Evolutionary conservation across 805 yeast species (phyloP), one percentile per base, ranked within the genome.

Genomic region (Saccharomycopsis sp.): DNA sequence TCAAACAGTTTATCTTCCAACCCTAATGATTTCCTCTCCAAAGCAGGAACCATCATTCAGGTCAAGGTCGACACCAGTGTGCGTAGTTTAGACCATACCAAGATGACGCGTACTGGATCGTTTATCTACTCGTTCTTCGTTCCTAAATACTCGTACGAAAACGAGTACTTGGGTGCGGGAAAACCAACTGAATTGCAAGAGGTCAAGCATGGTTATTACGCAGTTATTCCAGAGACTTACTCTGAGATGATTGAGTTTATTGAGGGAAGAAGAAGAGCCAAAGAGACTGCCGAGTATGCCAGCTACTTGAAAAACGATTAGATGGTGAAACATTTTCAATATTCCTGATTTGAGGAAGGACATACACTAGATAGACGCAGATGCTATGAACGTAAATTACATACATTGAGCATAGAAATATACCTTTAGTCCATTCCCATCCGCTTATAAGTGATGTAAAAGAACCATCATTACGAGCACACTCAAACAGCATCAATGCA

Each of bases 241-340:
- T 80, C 84, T 24, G 97, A 91, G 71, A 91, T 91, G 96, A 90
- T 91, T 84, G 87, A 83, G 64, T 91, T 87, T 68, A 79, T 91
- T 16, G 91, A 87, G 66, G 97, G 95, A 24, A 83, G 96, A 73
- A 85, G 97, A 75, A 83, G 95, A 71, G 96, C 96, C 2, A 78
- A 77, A 57, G 95, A 85, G 54, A 89, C 96, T 20, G 91, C 94
- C 29, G 74, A 77, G 53, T 87, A 82, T 68, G 89, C 77, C 15
- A 72, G 71, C 55, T 80, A 77, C 62, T 63, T 78, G 57, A 77
- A 73, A 63, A 29, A 40, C 37, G 37, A 29, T 5, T 29, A 29
- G 12, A 5, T 29, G 37, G 37, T 29, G 37, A 12, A 7, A 12
- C 37, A 7, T 7, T 12, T 29, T n/a, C n/a, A n/a, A n/a, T n/a